Evolutionary conservation across 768 basidiomycete species (phyloP).

Genomic region (Chiua virens): DNA sequence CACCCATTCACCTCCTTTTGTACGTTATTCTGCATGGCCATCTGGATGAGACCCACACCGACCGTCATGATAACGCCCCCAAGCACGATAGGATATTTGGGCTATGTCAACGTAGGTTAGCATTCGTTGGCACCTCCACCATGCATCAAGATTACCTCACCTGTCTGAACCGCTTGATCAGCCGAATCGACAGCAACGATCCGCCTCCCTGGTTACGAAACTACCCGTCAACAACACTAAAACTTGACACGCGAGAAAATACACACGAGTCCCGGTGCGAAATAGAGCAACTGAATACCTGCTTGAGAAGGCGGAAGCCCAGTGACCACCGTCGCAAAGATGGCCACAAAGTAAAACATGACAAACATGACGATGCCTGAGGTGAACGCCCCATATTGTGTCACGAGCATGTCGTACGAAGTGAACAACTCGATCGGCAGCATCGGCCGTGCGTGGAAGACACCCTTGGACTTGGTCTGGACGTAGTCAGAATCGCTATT

Average conservation of each 20-base stretch:
- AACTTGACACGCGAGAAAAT: neutral
- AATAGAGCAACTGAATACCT: slow-evolving; percentile 52
- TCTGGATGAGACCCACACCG: slow-evolving; percentile 43
- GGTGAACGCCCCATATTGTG: slow-evolving; percentile 39
- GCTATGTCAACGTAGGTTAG: slow-evolving; percentile 27
- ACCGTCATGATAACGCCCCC: slow-evolving; percentile 39
- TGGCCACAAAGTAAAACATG: slow-evolving; percentile 54
- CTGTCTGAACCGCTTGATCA: slow-evolving; percentile 39
- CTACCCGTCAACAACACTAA: neutral
- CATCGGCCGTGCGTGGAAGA: slow-evolving; percentile 40
- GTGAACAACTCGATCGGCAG: slow-evolving; percentile 47
- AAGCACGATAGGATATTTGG: slow-evolving; percentile 41
- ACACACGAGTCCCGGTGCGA: slow-evolving; percentile 48
- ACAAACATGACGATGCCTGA: slow-evolving; percentile 50
- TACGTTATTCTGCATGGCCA: slow-evolving; percentile 39
- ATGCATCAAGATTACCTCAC: slow-evolving; percentile 22
- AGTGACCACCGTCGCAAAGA: slow-evolving; percentile 50
- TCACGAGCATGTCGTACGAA: slow-evolving; percentile 41
- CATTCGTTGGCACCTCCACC: neutral
- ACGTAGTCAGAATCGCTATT: neutral
- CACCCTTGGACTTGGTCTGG: slow-evolving; percentile 7
- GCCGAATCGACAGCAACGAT: slow-evolving; percentile 30
- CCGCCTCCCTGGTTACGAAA: slow-evolving; percentile 37
- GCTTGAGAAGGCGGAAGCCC: slow-evolving; percentile 39
- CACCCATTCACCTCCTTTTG: slow-evolving; percentile 38